Evolutionary conservation across 2,329 filamentous ascomycete species (phyloP).

Genomic region (Oidium heveae): DNA sequence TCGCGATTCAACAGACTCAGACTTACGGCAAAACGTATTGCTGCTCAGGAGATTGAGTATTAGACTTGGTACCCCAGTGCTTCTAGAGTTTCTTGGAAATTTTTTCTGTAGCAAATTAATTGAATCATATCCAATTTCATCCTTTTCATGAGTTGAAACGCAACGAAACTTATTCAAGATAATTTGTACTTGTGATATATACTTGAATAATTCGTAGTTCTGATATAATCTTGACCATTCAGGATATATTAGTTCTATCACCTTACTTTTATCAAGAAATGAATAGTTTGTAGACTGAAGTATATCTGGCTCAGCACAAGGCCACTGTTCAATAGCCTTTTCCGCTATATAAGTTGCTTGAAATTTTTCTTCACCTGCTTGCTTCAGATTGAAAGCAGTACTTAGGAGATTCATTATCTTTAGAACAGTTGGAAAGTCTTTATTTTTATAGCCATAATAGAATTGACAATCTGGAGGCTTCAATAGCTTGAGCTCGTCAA

Average conservation of each 20-base stretch:
- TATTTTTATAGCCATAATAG: neutral
- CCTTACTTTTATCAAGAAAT: slow-evolving; percentile 12
- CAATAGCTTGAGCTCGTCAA: slow-evolving; percentile 17
- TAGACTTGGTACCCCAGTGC: neutral
- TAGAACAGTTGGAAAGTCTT: neutral
- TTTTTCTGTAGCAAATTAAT: no score
- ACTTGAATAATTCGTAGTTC: slow-evolving; percentile 20
- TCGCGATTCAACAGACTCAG: no score
- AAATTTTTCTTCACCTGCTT: neutral
- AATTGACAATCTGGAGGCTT: neutral
- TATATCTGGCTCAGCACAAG: slow-evolving; percentile 15
- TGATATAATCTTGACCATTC: slow-evolving; percentile 23
- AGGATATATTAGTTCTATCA: slow-evolving; percentile 16
- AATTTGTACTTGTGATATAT: slow-evolving; percentile 19
- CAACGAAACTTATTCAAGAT: slow-evolving; percentile 13
- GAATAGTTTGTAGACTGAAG: slow-evolving; percentile 6
- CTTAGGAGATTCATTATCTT: neutral
- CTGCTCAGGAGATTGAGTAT: neutral
- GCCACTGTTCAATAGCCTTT: slow-evolving; percentile 20
- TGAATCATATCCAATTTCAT: no score
- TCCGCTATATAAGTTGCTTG: slow-evolving; percentile 16
- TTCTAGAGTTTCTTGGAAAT: no score
- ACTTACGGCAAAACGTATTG: no score
- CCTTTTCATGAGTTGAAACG: neutral
- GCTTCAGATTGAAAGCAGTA: neutral